These are phyloP conservation scores for Naganishia kalamii DNA, from an alignment of 768 basidiomycete species.

Conservation along the genomic window DNA sequence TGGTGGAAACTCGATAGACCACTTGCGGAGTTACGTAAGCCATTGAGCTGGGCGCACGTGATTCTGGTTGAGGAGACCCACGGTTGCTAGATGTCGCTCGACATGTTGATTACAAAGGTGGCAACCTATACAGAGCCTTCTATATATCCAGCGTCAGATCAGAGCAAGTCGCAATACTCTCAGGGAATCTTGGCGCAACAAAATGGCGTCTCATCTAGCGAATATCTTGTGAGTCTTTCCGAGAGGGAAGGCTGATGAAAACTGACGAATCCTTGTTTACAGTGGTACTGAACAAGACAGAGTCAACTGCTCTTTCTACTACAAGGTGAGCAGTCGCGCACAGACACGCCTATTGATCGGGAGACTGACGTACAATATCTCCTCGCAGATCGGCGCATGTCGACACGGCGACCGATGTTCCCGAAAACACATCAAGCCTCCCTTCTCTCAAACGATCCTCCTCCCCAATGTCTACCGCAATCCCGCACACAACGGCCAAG, in stretches of 20 bases:
- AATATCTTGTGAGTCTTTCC: conserved; percentile 66
- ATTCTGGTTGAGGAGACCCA: neutral
- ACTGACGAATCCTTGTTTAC: neutral
- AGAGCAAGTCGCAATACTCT: neutral
- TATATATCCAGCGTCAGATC: neutral
- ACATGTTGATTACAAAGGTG: neutral
- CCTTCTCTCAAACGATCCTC: conserved; percentile 93
- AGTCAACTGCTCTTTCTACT: conserved; percentile 98
- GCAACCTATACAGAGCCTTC: neutral
- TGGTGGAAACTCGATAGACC: neutral
- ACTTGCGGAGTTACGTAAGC: neutral
- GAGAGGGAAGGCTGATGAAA: conserved; percentile 53
- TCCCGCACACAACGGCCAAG: conserved; percentile 65
- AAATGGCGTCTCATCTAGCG: conserved; percentile 56
- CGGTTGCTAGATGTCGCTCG: neutral
- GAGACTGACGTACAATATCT: conserved; percentile 7
- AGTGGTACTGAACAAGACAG: conserved; percentile 54
- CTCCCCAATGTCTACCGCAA: conserved; percentile 98
- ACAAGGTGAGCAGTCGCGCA: conserved; percentile 59
- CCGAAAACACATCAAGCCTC: conserved; percentile 93
- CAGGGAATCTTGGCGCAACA: neutral
- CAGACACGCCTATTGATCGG: neutral
- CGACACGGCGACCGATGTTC: conserved; percentile 97
- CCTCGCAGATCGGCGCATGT: conserved; percentile 84
- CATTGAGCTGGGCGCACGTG: neutral